Evolutionary conservation across 768 basidiomycete genomes (phyloP).

Genomic region (Boletus pseudo-olivaceus): DNA sequence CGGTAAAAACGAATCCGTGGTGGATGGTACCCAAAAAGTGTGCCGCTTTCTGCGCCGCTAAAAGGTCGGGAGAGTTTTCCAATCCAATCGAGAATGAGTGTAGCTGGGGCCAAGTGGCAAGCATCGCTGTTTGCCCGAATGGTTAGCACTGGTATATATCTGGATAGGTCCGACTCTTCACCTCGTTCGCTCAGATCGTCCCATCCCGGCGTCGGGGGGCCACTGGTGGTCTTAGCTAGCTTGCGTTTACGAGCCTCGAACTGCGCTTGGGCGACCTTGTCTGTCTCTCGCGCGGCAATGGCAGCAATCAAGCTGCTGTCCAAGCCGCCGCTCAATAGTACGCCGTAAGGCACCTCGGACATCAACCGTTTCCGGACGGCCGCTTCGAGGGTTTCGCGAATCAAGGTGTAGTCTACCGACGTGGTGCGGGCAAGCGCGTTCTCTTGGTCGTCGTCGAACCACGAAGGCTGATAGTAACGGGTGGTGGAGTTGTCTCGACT

Average conservation of each 20-base stretch:
- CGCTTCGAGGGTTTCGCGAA: constrained; percentile 82
- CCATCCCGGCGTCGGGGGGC: constrained; percentile 51
- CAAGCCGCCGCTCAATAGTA: constrained; percentile 90
- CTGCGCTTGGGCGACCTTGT: constrained; percentile 81
- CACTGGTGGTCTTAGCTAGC: constrained; percentile 49
- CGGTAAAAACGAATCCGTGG: constrained; percentile 97
- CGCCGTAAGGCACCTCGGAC: constrained; percentile 98
- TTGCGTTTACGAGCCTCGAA: constrained; percentile 65
- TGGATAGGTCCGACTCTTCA: constrained; percentile 25
- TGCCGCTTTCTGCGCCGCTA: constrained; percentile 92
- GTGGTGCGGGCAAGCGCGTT: constrained; percentile 53
- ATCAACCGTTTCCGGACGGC: constrained; percentile 94
- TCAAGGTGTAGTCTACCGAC: constrained; percentile 57
- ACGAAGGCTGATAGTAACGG: constrained; percentile 84
- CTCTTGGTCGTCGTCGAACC: constrained; percentile 86
- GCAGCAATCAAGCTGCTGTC: constrained; percentile 96
- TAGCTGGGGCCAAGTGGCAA: constrained; percentile 90
- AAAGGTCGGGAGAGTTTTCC: constrained; percentile 89
- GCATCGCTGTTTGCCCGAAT: constrained; percentile 45
- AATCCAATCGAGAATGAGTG: constrained; percentile 98
- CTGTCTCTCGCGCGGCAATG: constrained; percentile 92
- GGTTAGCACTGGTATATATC: neutral
- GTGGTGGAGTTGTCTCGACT: constrained; percentile 72
- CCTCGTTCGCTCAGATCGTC: constrained; percentile 52
- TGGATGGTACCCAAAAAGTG: constrained; percentile 92